Base-by-base conservation (phyloP, 164 flowering plant species). In the Berberis thunbergii region DNA sequence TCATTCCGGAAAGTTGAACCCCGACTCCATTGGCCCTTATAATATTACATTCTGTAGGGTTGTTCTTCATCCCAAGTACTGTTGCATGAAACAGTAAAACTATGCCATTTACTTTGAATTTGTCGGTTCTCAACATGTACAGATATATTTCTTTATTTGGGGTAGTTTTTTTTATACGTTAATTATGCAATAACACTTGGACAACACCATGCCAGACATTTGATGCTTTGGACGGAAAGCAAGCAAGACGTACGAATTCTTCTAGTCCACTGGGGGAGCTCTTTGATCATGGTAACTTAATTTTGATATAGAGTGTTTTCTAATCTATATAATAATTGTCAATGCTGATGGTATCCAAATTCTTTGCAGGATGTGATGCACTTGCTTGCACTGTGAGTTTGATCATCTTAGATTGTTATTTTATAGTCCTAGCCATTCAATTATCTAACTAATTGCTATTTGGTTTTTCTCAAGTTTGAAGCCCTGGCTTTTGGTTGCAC, bases 181-280 rank as follows among this genome's bases (percentile, higher is more conserved):
- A 54, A 48, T 48, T 26, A 48, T 55, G 48, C 43, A 13, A 39
- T 67, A 53, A 54, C 50, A 43, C 26, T 26, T 56, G 10, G 11
- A 54, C 5, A 41, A 42, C 39, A 7, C 49, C 41, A 44, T 54
- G n/a, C 59, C 66, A 95, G 99, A 91, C 99, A 43, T 95, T 95
- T 81, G 99, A 95, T 82, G 98, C 99, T 64, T 92, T 91, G 82
- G 99, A 91, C 77, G 99, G 99, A 61, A 95, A 91, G 79, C 99
- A 95, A 84, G 99, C 99, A 54, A 84, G 99, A 59, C 83, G 98
- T 54, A 95, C 98, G 58, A 91, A 83, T 76, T 95, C 99, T 41
- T 95, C 99, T 38, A 91, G 98, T 79, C 99, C 99, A 63, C 67
- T 91, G 67, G 99, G 99, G 43, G 99, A 95, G 75, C 92, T 95